These are phyloP conservation scores for Adansonia digitata DNA, from an alignment of 345 rosid species.

Conservation along the genomic window DNA sequence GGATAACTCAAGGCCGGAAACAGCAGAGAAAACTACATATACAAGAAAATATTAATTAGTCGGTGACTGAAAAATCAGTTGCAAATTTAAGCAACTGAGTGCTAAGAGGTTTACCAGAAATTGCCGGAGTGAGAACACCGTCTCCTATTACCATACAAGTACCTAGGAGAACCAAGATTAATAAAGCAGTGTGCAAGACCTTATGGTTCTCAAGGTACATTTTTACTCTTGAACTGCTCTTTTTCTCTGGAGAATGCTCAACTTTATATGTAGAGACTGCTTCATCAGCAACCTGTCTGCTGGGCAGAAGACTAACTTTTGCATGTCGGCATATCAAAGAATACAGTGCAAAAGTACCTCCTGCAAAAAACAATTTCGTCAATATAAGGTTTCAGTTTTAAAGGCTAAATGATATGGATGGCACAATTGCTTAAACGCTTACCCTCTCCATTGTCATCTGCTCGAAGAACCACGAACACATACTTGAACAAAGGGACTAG, in stretches of 20 bases:
- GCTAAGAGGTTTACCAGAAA: constrained; percentile 57
- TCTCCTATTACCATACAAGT: constrained; percentile 99
- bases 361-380: constrained; percentile 29
- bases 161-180: constrained; percentile 92
- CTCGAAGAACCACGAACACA: constrained; percentile 90
- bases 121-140: constrained; percentile 96
- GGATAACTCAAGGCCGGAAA: constrained; percentile 90
- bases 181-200: constrained; percentile 81
- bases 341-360: constrained; percentile 96
- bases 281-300: constrained; percentile 87
- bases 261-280: constrained; percentile 87
- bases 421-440: constrained; percentile 10
- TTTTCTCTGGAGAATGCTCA: constrained; percentile 70
- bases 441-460: constrained; percentile 99
- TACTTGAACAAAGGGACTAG: constrained; percentile 86
- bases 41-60: constrained; percentile 6
- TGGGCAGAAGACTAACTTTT: constrained; percentile 91
- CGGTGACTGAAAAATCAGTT: neutral
- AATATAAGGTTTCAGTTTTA: constrained; percentile 7
- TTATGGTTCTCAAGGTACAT: constrained; percentile 74
- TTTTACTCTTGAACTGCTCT: constrained; percentile 58
- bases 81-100: constrained; percentile 3
- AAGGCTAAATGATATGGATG: neutral
- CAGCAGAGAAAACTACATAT: constrained; percentile 82
- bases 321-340: constrained; percentile 90